A percentile compares a stretch with the other conserved stretches of the same genome.
phyloP scores from a whole-genome alignment of 805 yeast species.

The Ogataea glucozyma region DNA sequence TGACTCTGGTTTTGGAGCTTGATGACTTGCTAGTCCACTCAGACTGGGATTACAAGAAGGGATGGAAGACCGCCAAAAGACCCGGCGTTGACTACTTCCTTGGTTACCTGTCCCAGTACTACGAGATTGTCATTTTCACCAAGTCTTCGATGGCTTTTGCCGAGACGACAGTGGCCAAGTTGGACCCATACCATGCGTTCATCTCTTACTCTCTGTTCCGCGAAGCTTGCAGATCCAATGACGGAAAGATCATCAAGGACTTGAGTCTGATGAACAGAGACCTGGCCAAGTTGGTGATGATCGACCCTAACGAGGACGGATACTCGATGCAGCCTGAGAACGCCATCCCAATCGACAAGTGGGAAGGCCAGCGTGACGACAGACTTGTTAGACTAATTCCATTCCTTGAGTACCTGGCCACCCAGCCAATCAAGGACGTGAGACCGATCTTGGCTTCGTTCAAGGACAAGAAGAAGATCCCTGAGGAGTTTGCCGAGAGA shows the following conservation, averaged over 20 bases:
- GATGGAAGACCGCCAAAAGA: constrained; percentile 99
- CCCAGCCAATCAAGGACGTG: constrained; percentile 80
- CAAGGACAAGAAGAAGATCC: constrained; percentile 61
- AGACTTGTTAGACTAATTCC: constrained; percentile 80
- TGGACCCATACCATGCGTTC: constrained; percentile 91
- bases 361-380: constrained; percentile 89
- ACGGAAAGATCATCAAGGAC: constrained; percentile 89
- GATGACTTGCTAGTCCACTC: constrained; percentile 91
- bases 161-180: constrained; percentile 79
- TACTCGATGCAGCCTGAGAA: constrained; percentile 89
- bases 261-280: constrained; percentile 89
- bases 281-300: constrained; percentile 70
- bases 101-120: constrained; percentile 91
- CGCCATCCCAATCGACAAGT: constrained; percentile 79
- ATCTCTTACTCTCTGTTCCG: constrained; percentile 84
- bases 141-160: constrained; percentile 83
- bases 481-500: constrained; percentile 78
- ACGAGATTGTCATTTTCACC: constrained; percentile 90
- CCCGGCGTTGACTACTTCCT: constrained; percentile 97
- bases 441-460: constrained; percentile 83
- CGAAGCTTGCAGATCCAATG: constrained; percentile 87
- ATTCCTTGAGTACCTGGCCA: constrained; percentile 90
- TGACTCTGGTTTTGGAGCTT: constrained; percentile 83
- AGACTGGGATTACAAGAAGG: constrained; percentile 86
- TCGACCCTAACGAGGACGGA: constrained; percentile 76